These are phyloP conservation scores for Candida tammaniensis DNA, from an alignment of 805 yeast genomes.

Conservation along the genomic window DNA sequence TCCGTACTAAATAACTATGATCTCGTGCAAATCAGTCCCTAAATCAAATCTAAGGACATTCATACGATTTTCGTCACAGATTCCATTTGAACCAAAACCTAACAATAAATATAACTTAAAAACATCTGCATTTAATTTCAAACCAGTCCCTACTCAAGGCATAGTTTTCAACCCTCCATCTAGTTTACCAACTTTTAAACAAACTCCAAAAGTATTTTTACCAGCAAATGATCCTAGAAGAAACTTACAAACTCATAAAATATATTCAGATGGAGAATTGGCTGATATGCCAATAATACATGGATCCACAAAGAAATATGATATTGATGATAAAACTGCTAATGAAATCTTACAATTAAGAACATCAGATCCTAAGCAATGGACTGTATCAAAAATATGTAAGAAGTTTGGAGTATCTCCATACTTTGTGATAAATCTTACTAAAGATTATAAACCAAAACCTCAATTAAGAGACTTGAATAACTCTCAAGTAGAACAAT, in stretches of 20 bases:
- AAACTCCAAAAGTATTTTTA: constrained; percentile 69
- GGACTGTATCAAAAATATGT: constrained; percentile 65
- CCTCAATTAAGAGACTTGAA: constrained; percentile 2
- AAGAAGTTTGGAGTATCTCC: constrained; percentile 53
- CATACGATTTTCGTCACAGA: constrained; percentile 9
- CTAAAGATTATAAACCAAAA: constrained; percentile 33
- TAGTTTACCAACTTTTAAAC: constrained; percentile 44
- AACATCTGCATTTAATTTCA: constrained; percentile 66
- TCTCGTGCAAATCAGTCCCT: no score
- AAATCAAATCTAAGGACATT: constrained; percentile 3
- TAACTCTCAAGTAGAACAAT: constrained; percentile 40
- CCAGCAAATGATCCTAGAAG: constrained; percentile 62
- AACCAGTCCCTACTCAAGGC: constrained; percentile 52
- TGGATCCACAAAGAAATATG: constrained; percentile 43
- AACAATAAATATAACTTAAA: constrained; percentile 55
- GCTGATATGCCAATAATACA: constrained; percentile 41
- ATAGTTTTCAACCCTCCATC: constrained; percentile 64
- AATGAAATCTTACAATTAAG: constrained; percentile 58
- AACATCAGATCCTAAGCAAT: constrained; percentile 51
- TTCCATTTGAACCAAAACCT: constrained; percentile 42
- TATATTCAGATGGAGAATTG: constrained; percentile 31
- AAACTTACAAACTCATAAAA: constrained; percentile 25
- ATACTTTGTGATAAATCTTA: constrained; percentile 10
- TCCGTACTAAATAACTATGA: no score
- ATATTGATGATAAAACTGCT: constrained; percentile 56